phyloP scores from a whole-genome alignment of 1,284 basidiomycete species.

The Sporisorium scitamineum region DNA sequence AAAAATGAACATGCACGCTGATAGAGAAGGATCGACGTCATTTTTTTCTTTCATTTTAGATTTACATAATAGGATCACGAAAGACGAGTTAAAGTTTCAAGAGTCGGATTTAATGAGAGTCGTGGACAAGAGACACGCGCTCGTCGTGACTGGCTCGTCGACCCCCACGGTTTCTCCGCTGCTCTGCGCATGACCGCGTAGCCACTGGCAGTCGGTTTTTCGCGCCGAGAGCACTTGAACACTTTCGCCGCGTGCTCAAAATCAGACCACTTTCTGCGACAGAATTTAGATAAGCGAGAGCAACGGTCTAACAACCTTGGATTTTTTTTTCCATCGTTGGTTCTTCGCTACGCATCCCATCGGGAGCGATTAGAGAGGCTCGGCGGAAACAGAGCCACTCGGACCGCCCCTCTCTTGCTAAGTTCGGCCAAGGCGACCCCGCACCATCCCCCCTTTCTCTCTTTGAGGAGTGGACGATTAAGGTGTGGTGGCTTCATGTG shows the following conservation, averaged over 20 bases:
- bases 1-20: background rate
- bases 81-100: too few species aligned
- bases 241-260: constrained; percentile 4
- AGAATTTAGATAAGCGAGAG: background rate
- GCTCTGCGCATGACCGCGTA: background rate
- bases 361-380: too few species aligned
- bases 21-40: background rate
- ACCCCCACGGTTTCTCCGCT: background rate
- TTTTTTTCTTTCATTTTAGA: background rate
- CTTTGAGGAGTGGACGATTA: too few species aligned
- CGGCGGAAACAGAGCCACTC: too few species aligned
- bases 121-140: background rate
- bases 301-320: background rate
- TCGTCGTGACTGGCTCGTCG: background rate
- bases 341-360: too few species aligned
- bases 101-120: too few species aligned
- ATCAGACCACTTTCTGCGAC: constrained; percentile 29
- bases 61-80: background rate
- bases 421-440: too few species aligned
- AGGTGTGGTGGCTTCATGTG: too few species aligned
- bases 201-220: background rate
- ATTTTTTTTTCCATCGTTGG: too few species aligned
- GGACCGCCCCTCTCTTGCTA: too few species aligned
- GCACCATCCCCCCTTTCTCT: too few species aligned
- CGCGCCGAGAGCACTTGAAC: background rate